These are phyloP conservation scores for Diutina siamensis DNA, from an alignment of 1,139 yeast species.

Conservation along the genomic window DNA sequence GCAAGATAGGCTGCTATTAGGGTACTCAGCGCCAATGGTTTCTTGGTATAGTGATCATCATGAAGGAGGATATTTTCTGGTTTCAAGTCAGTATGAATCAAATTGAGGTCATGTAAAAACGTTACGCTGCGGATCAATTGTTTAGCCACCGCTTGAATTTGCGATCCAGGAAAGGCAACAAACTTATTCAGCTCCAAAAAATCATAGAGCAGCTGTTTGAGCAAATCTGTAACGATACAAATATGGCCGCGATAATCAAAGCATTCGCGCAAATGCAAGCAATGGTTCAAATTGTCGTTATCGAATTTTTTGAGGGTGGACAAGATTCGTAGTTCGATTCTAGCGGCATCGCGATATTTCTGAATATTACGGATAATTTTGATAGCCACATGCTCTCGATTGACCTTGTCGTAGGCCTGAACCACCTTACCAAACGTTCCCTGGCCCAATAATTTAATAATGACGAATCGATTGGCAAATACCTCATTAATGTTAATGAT, in stretches of 20 bases:
- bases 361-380: conserved; percentile 79
- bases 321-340: conserved; percentile 67
- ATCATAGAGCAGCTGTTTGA: conserved; percentile 80
- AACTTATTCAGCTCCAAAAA: conserved; percentile 71
- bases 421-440: conserved; percentile 98
- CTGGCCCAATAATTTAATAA: conserved; percentile 70
- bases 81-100: conserved; percentile 89
- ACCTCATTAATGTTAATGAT: conserved; percentile 47
- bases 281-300: conserved; percentile 53
- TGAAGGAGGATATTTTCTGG: conserved; percentile 87
- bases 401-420: conserved; percentile 49
- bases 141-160: conserved; percentile 78
- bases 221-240: conserved; percentile 81
- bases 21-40: conserved; percentile 23
- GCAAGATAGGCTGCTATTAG: conserved; percentile 22
- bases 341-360: conserved; percentile 76
- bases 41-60: conserved; percentile 37
- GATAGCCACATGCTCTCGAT: conserved; percentile 66
- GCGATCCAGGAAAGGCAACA: conserved; percentile 69
- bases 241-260: conserved; percentile 92
- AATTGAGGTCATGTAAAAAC: conserved; percentile 75
- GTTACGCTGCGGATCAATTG: conserved; percentile 82
- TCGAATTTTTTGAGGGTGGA: conserved; percentile 74
- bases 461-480: conserved; percentile 58
- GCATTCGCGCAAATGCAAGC: conserved; percentile 76